Conservation (phyloP, 169 alveolate species). For the Plasmodium gaboni region DNA sequence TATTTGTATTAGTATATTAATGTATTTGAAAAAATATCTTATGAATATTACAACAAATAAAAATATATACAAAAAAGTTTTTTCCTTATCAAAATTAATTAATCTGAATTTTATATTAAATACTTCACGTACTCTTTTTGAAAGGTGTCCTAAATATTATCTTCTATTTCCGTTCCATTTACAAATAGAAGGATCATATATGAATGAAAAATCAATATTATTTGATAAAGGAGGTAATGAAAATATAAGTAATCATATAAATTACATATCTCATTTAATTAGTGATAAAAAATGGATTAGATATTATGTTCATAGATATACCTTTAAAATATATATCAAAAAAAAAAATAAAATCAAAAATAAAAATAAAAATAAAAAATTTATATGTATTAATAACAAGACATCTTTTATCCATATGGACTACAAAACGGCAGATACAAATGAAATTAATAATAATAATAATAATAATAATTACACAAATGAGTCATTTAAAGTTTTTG, state of each 20-base stretch:
- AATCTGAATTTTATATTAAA: constrained; percentile 34
- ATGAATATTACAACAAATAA: not conserved
- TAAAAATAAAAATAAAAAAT: not conserved
- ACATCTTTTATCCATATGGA: too few relatives aligned
- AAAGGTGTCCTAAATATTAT: constrained; percentile 3
- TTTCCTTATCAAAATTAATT: constrained; percentile 21
- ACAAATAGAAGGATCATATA: not conserved
- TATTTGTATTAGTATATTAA: constrained; percentile 19
- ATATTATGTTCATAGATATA: constrained; percentile 51
- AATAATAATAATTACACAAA: too few relatives aligned
- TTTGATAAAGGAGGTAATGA: not conserved
- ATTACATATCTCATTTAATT: constrained; percentile 33
- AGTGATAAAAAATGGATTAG: constrained; percentile 10
- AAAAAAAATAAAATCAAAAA: not conserved
- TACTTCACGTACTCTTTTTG: constrained; percentile 11
- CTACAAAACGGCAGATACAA: too few relatives aligned
- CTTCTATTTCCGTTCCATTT: constrained; percentile 1
- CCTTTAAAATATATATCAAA: constrained; percentile 20
- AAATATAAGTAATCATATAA: constrained; percentile 12
- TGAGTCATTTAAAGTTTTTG: too few relatives aligned
- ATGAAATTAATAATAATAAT: too few relatives aligned
- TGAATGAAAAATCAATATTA: not conserved
- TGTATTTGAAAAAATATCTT: constrained; percentile 24
- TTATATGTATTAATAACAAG: not conserved
- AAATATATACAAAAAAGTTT: constrained; percentile 10